Evolutionary conservation across 805 yeast species (phyloP).

Genomic region (Scheffersomyces coipomensis): DNA sequence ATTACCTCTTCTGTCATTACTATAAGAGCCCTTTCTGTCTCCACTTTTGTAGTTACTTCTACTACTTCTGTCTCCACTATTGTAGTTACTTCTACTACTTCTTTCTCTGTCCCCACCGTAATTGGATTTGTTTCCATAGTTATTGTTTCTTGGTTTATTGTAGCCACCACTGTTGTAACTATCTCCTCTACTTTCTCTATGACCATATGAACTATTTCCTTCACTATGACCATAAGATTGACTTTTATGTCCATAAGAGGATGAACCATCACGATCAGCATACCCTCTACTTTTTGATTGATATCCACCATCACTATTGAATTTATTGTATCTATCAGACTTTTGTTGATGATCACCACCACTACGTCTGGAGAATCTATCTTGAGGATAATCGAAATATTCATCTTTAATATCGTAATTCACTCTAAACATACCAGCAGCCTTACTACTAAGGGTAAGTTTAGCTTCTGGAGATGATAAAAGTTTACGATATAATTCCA

Average conservation of each 20-base stretch:
- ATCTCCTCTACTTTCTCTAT: constrained; percentile 2
- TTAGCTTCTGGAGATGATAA: constrained; percentile 15
- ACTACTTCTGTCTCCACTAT: constrained; percentile 12
- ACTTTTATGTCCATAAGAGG: constrained; percentile 1
- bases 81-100: constrained; percentile 4
- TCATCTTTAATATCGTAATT: constrained; percentile 10
- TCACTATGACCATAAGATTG: not conserved
- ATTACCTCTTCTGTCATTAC: no score
- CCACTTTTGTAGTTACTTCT: not conserved
- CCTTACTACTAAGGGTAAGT: not conserved
- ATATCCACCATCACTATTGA: constrained; percentile 6
- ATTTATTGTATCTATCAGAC: constrained; percentile 9
- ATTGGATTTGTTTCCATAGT: no score
- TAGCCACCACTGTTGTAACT: constrained; percentile 4
- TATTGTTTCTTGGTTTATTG: no score
- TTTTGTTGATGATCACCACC: constrained; percentile 1
- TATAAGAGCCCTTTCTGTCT: not conserved
- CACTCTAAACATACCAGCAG: constrained; percentile 1
- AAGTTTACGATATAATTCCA: constrained; percentile 19
- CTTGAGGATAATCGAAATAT: constrained; percentile 27
- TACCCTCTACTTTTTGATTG: not conserved
- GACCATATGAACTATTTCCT: constrained; percentile 15
- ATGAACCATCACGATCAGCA: not conserved
- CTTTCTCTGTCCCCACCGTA: constrained; percentile 8
- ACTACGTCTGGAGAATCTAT: constrained; percentile 1